Evolutionary conservation across 1,139 yeast species (phyloP).

Genomic region (Meyerozyma guilliermondii): DNA sequence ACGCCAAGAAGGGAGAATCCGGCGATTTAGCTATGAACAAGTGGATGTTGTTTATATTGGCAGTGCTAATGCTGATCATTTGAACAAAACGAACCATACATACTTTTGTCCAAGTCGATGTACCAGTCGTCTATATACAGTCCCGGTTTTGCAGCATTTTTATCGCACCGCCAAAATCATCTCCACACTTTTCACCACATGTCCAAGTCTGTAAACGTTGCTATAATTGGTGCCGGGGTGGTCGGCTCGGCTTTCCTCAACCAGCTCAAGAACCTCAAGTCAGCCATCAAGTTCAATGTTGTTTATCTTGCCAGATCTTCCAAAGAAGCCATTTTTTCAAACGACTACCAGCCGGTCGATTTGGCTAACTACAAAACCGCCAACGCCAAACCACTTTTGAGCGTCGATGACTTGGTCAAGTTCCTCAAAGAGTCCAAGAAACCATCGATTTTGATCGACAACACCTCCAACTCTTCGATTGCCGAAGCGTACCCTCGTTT

Average conservation of each 20-base stretch:
- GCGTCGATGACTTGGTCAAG: conserved; percentile 52
- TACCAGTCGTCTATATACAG: too few relatives aligned
- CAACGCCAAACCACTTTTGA: conserved; percentile 44
- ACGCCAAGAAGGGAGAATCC: conserved; percentile 6
- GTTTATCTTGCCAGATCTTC: conserved; percentile 73
- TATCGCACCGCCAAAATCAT: too few relatives aligned
- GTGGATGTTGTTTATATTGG: not conserved
- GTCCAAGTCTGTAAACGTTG: conserved; percentile 66
- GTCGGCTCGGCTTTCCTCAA: conserved; percentile 82
- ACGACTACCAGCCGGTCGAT: conserved; percentile 68
- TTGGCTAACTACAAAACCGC: conserved; percentile 56
- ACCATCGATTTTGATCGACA: conserved; percentile 86
- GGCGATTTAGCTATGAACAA: not conserved
- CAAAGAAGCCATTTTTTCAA: conserved; percentile 59
- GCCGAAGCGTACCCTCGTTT: conserved; percentile 76
- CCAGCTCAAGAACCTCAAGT: conserved; percentile 62
- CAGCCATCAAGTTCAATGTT: conserved; percentile 62
- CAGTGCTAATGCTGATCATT: not conserved
- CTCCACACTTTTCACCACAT: conserved; percentile 15
- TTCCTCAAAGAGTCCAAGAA: conserved; percentile 60
- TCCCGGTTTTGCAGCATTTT: conserved; percentile 6
- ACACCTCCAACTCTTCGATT: conserved; percentile 77
- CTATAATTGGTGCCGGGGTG: conserved; percentile 88
- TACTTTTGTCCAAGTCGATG: too few relatives aligned
- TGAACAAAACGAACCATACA: too few relatives aligned